phyloP scores from a whole-genome alignment of 441 rosid species.

The Syzygium malaccense region DNA sequence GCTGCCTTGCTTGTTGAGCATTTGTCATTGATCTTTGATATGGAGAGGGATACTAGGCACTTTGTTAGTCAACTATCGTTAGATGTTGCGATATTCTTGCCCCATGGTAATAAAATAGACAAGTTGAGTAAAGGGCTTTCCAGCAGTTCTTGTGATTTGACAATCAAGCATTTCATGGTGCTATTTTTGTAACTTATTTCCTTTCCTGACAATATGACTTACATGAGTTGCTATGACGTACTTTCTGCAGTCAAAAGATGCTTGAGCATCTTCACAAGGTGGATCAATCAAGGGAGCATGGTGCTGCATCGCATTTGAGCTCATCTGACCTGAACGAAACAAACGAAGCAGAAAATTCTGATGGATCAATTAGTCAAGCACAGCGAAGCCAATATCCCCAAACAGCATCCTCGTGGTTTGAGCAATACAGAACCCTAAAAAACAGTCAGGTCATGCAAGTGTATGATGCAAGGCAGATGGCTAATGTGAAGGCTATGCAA shows the following conservation, averaged over 20 bases:
- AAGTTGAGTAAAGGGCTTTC: neutral
- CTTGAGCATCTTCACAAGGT: constrained; percentile 29
- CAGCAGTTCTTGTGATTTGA: neutral
- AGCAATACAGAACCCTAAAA: constrained; percentile 53
- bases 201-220: neutral
- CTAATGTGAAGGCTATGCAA: constrained; percentile 25
- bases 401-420: constrained; percentile 79
- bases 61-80: neutral
- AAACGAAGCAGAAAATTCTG: constrained; percentile 5
- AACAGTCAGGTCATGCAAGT: constrained; percentile 49
- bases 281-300: constrained; percentile 22
- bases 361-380: neutral
- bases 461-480: constrained; percentile 27
- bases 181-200: constrained; percentile 21
- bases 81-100: neutral
- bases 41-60: neutral
- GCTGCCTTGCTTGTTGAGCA: neutral
- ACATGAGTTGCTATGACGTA: neutral
- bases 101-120: neutral
- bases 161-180: neutral
- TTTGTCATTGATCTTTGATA: neutral
- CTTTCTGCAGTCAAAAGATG: constrained; percentile 20
- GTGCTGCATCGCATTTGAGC: constrained; percentile 11
- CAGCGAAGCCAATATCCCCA: constrained; percentile 26
- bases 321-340: constrained; percentile 6